Conservation (phyloP, 1,139 yeast genomes). For the Yamadazyma membranifaciens region DNA sequence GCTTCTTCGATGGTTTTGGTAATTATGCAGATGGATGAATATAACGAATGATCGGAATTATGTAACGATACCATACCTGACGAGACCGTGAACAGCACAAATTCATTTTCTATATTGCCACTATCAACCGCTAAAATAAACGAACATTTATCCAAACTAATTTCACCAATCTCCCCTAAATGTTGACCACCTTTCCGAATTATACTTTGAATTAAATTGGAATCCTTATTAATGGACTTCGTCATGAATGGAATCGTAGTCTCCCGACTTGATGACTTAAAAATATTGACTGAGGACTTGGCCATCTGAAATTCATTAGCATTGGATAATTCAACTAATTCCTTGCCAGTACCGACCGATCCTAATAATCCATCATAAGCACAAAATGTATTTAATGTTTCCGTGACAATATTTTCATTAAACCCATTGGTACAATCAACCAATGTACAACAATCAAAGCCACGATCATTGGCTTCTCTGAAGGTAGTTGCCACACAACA, state of each 20-base stretch:
- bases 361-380: slow-evolving; percentile 16
- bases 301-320: neutral
- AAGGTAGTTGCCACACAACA: slow-evolving; percentile 17
- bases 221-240: neutral
- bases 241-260: neutral
- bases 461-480: slow-evolving; percentile 17
- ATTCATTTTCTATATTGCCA: slow-evolving; percentile 1
- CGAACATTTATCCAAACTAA: slow-evolving; percentile 5
- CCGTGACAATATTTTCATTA: slow-evolving; percentile 11
- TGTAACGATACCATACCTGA: slow-evolving; percentile 12
- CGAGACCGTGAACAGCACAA: slow-evolving; percentile 8
- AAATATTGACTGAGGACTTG: too few relatives aligned
- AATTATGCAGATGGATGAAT: slow-evolving; percentile 7
- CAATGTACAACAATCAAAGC: slow-evolving; percentile 15
- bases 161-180: neutral
- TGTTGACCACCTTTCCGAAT: slow-evolving; percentile 5
- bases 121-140: slow-evolving; percentile 8
- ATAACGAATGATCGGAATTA: slow-evolving; percentile 9
- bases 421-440: slow-evolving; percentile 15
- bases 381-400: slow-evolving; percentile 14
- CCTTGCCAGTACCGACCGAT: slow-evolving; percentile 10
- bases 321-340: slow-evolving; percentile 10
- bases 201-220: slow-evolving; percentile 7
- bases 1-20: slow-evolving; percentile 4
- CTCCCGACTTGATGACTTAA: too few relatives aligned